Base-by-base conservation (phyloP, 106 monocot species). In the Ottelia alismoides region DNA sequence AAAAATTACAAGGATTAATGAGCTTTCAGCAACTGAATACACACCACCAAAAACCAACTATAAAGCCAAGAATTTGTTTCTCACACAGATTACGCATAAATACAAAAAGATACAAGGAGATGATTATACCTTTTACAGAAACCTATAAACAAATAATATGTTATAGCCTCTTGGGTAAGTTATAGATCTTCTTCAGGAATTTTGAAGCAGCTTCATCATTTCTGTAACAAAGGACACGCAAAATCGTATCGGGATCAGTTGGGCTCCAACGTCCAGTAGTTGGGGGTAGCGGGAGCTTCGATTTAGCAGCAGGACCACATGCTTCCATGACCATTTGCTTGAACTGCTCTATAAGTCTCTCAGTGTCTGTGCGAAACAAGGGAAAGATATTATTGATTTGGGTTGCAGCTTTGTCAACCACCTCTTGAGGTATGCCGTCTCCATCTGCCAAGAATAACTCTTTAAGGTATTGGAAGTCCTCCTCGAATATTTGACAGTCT, bases 141-240 rank as follows among this genome's bases (percentile, higher is more conserved):
- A n/a, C n/a, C n/a, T n/a, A n/a, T n/a, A n/a, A n/a, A n/a, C n/a
- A n/a, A n/a, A n/a, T 43, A 43, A 21, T 10, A 40, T 19, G 32
- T 58, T 58, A 81, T 1, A 81, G 61, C 66, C 85, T 91, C 68
- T 84, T 84, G 18, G 84, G 90, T 21, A 91, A 75, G 47, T 66
- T 67, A 17, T 91, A 91, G n/a, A 74, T 81, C 71, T 85, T 84
- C 78, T 91, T 91, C 0, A 91, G 80, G 59, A 81, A 91, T 49
- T 67, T 84, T 1, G 90, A 78, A 31, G 90, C 90, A 25, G 70
- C 53, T 46, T 84, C 84, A 40, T 91, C 90, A 43, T 81, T 63
- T 40, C 90, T 59, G 45, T 91, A 68, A 51, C 90, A 91, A 17
- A 91, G 56, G 66, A 91, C 75, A 26, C 84, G 68, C 43, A 91